phyloP scores from a whole-genome alignment of 345 rosid species.

The Pugionium cornutum region DNA sequence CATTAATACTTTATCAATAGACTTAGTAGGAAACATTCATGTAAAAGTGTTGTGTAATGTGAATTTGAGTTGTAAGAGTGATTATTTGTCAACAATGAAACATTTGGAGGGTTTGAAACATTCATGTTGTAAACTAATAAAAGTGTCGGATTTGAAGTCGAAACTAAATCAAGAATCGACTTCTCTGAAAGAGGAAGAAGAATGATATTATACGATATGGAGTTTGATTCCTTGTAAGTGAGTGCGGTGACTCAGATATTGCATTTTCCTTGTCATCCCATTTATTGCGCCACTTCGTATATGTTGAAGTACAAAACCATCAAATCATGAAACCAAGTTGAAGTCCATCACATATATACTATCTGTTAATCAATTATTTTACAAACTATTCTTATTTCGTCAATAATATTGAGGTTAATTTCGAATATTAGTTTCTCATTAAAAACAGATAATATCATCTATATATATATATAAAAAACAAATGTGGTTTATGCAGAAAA shows the following conservation, averaged over 20 bases:
- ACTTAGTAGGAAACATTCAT: neutral
- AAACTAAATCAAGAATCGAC: neutral
- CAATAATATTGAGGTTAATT: neutral
- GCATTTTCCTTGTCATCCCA: slow-evolving; percentile 35
- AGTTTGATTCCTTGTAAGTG: slow-evolving; percentile 36
- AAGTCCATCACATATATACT: slow-evolving; percentile 26
- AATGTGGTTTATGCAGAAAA: slow-evolving; percentile 9
- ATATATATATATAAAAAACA: neutral
- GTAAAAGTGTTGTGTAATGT: no score
- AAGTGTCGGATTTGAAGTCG: slow-evolving; percentile 4
- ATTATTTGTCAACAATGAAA: no score
- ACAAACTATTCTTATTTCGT: neutral
- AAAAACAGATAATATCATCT: neutral
- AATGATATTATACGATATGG: slow-evolving; percentile 22
- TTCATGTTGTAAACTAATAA: slow-evolving; percentile 1
- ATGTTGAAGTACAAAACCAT: slow-evolving; percentile 33
- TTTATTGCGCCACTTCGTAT: slow-evolving; percentile 29
- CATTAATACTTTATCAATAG: slow-evolving; percentile 27
- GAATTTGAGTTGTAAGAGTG: no score
- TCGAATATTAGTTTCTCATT: neutral
- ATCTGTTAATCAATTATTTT: slow-evolving; percentile 8
- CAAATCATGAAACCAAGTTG: slow-evolving; percentile 28
- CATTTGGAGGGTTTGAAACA: neutral
- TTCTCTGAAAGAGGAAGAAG: slow-evolving; percentile 17
- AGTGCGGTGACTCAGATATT: slow-evolving; percentile 38